A percentile compares a stretch with the other conserved stretches of the same genome.
Conservation (phyloP, 805 yeast genomes). For the Schizosaccharomyces lindneri region DNA sequence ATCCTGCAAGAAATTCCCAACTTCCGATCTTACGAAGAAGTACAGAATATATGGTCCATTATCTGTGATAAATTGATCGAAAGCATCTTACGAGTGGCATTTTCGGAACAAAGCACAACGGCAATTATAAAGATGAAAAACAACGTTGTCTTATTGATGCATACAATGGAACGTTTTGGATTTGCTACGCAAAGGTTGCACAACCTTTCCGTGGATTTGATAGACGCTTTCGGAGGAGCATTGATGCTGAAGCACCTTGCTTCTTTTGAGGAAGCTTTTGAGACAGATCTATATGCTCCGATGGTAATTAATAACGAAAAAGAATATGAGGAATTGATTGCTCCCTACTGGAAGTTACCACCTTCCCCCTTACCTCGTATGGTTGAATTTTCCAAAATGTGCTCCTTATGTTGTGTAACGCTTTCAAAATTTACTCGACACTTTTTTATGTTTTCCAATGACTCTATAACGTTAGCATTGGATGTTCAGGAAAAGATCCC, state of each 20-base stretch:
- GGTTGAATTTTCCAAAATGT: slow-evolving; percentile 70
- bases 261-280: slow-evolving; percentile 33
- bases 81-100: slow-evolving; percentile 13
- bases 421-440: slow-evolving; percentile 39
- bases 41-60: slow-evolving; percentile 57
- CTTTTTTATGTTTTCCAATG: slow-evolving; percentile 37
- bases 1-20: slow-evolving; percentile 34
- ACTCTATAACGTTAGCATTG: slow-evolving; percentile 26
- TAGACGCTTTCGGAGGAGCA: slow-evolving; percentile 34
- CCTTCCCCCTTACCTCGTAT: slow-evolving; percentile 27
- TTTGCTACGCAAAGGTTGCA: slow-evolving; percentile 36
- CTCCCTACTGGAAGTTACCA: slow-evolving; percentile 43
- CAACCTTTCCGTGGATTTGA: slow-evolving; percentile 31
- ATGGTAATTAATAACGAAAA: slow-evolving; percentile 35
- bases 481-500: not conserved
- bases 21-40: slow-evolving; percentile 34
- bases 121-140: slow-evolving; percentile 30
- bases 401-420: slow-evolving; percentile 65
- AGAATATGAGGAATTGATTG: slow-evolving; percentile 37
- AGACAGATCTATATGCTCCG: slow-evolving; percentile 76
- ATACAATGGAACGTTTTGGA: slow-evolving; percentile 46
- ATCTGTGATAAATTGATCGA: slow-evolving; percentile 18
- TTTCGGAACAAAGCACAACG: slow-evolving; percentile 14
- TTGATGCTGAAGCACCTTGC: slow-evolving; percentile 29
- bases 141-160: slow-evolving; percentile 42